Percentiles rank a stretch among this genome's conserved stretches.
These are phyloP conservation scores for Boletus eberwhitei DNA, from an alignment of 768 basidiomycete species.

Conservation along the genomic window DNA sequence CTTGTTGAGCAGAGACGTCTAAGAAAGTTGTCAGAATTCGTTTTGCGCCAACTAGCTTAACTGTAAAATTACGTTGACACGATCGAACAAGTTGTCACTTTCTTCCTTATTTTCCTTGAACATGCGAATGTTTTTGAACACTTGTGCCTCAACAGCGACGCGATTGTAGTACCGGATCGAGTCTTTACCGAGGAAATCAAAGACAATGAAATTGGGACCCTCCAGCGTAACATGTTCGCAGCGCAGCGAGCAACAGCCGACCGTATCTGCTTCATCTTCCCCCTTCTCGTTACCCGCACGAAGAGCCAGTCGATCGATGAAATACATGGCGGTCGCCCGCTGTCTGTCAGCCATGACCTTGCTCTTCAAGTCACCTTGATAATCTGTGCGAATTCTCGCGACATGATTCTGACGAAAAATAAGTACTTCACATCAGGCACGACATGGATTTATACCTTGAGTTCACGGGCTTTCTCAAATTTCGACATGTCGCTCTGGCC, in stretches of 20 bases:
- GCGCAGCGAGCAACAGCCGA: constrained; percentile 96
- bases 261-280: constrained; percentile 98
- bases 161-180: constrained; percentile 96
- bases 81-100: constrained; percentile 89
- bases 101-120: constrained; percentile 94
- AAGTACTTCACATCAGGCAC: not conserved
- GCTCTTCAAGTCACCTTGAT: constrained; percentile 75
- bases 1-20: constrained; percentile 88
- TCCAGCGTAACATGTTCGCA: constrained; percentile 95
- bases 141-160: constrained; percentile 83
- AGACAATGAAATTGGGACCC: constrained; percentile 81
- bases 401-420: constrained; percentile 67
- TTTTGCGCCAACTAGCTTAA: not conserved
- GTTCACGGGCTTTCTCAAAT: constrained; percentile 95
- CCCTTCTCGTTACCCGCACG: constrained; percentile 99
- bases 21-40: constrained; percentile 19
- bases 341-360: constrained; percentile 95
- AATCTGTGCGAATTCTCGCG: constrained; percentile 87
- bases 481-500: constrained; percentile 97
- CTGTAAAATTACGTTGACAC: constrained; percentile 64
- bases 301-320: constrained; percentile 95
- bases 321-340: constrained; percentile 98
- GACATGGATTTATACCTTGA: constrained; percentile 59
- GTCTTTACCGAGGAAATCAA: constrained; percentile 99
- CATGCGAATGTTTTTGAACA: constrained; percentile 97